These are phyloP conservation scores for Whalleya microplaca DNA, from an alignment of 2,329 filamentous ascomycete species.

Conservation along the genomic window DNA sequence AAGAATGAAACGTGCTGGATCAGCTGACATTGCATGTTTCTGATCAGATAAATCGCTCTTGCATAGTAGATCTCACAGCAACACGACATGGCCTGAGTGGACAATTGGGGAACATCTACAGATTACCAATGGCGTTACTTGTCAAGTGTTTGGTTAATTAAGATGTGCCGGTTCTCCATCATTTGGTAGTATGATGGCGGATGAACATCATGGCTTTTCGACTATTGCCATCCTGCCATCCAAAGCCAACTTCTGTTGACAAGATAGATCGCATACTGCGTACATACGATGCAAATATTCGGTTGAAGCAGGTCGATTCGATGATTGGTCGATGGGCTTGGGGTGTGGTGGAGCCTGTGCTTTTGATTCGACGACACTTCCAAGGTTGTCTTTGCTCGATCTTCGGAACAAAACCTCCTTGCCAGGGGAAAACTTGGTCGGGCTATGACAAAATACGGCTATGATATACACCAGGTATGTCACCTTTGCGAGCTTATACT, in stretches of 20 bases:
- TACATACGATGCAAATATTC: too few relatives aligned
- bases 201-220: background rate
- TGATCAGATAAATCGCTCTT: background rate
- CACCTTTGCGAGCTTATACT: background rate
- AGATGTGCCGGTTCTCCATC: background rate
- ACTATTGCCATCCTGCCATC: too few relatives aligned
- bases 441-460: conserved; percentile 20
- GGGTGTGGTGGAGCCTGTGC: background rate
- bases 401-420: conserved; percentile 30
- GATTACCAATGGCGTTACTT: background rate
- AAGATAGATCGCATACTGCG: too few relatives aligned
- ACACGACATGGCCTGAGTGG: background rate
- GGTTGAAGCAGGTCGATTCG: background rate
- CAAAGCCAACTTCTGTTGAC: too few relatives aligned
- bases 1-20: background rate
- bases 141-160: background rate
- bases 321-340: background rate
- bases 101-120: background rate
- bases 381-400: conserved; percentile 14
- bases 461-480: conserved; percentile 15
- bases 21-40: background rate
- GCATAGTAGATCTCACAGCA: background rate
- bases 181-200: background rate
- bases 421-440: conserved; percentile 6
- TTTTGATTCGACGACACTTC: background rate